Conservation (phyloP, 1,284 basidiomycete genomes). For the Cutaneotrichosporon sp. region DNA sequence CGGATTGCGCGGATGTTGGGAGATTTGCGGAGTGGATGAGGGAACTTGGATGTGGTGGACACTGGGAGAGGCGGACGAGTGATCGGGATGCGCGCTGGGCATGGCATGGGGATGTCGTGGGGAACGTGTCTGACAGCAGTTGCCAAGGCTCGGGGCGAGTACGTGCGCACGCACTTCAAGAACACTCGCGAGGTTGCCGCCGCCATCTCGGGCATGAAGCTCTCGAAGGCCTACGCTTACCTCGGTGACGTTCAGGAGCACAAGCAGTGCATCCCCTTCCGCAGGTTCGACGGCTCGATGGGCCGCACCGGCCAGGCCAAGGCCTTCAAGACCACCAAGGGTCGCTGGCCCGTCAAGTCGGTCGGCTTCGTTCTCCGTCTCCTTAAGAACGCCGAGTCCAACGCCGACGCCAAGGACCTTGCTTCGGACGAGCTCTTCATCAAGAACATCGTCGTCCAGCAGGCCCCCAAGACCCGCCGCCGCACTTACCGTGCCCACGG, state of each 20-base stretch:
- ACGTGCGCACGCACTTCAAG: constrained; percentile 99
- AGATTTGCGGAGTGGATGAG: neutral
- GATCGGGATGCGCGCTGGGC: constrained; percentile 2
- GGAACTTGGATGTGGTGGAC: neutral
- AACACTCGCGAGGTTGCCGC: constrained; percentile 97
- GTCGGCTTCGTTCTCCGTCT: constrained; percentile 91
- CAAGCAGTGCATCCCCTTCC: constrained; percentile 96
- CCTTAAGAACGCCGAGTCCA: constrained; percentile 98
- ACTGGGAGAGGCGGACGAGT: neutral
- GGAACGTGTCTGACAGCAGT: constrained; percentile 53
- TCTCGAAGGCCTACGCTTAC: constrained; percentile 94
- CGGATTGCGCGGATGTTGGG: constrained; percentile 17
- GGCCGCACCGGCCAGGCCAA: constrained; percentile 97
- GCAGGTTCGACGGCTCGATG: constrained; percentile 93
- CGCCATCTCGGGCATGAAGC: constrained; percentile 82
- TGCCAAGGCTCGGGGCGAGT: constrained; percentile 88
- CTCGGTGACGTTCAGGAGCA: constrained; percentile 92
- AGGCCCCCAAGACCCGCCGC: constrained; percentile 99
- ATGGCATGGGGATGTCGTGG: neutral
- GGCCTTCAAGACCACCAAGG: constrained; percentile 94
- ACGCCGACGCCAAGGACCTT: constrained; percentile 96
- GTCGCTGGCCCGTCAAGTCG: constrained; percentile 99
- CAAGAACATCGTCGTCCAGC: constrained; percentile 97
- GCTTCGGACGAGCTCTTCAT: constrained; percentile 87
- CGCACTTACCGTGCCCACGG: constrained; percentile 99